Conservation (phyloP, 768 basidiomycete species). For the Tulasnella sp. region DNA sequence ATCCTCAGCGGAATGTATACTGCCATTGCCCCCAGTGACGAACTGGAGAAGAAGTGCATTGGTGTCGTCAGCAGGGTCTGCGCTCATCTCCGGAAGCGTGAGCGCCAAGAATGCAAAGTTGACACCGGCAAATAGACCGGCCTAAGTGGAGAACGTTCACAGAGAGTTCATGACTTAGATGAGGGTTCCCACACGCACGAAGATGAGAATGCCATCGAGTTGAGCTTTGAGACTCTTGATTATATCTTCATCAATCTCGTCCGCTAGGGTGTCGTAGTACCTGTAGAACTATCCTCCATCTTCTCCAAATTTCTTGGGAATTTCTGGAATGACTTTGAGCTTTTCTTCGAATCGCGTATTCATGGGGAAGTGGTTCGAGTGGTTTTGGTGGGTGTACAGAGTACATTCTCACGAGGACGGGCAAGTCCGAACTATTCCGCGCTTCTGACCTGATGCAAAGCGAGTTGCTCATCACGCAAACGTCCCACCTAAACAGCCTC, state of each 20-base stretch:
- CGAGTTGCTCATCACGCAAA: no score
- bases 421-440: no score
- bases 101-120: neutral
- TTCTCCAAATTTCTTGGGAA: neutral
- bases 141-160: neutral
- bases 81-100: neutral
- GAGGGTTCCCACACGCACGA: neutral
- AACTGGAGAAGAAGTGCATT: neutral
- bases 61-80: neutral
- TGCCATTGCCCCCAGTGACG: neutral
- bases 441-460: no score
- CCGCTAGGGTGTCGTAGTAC: neutral
- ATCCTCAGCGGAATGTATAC: neutral
- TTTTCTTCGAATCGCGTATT: neutral
- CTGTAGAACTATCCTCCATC: neutral
- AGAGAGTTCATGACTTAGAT: neutral
- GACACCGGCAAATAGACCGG: no score
- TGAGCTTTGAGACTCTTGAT: no score
- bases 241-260: neutral
- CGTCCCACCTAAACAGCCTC: no score
- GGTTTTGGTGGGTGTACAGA: no score
- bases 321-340: neutral
- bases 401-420: no score
- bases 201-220: neutral
- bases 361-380: neutral